Percentiles rank a stretch among this genome's conserved stretches.
Conservation (phyloP, 1,284 basidiomycete genomes). For the Blastosporella zonata region DNA sequence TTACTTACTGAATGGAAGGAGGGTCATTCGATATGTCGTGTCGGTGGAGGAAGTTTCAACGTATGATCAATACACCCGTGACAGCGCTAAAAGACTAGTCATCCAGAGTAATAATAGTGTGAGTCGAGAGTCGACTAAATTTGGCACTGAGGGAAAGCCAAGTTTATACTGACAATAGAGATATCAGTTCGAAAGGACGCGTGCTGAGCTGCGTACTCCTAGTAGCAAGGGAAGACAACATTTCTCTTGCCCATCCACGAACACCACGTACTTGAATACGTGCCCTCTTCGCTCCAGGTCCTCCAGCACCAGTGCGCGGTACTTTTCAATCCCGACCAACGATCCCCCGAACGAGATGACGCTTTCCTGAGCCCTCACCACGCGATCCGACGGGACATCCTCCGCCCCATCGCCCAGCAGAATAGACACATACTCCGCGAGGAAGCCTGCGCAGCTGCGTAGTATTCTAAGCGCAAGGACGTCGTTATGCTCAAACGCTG, state of each 20-base stretch:
- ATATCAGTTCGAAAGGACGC: too few species aligned
- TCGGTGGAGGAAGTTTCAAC: too few species aligned
- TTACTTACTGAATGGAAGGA: too few species aligned
- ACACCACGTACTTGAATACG: constrained; percentile 59
- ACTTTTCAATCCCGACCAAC: constrained; percentile 56
- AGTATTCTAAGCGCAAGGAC: constrained; percentile 60
- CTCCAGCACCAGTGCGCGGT: constrained; percentile 59
- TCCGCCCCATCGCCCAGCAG: constrained; percentile 43
- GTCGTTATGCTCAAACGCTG: constrained; percentile 66
- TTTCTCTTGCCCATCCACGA: constrained; percentile 49
- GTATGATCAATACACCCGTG: too few species aligned
- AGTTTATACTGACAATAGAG: too few species aligned
- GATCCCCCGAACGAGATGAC: constrained; percentile 75
- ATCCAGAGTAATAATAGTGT: too few species aligned
- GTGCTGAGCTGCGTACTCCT: too few species aligned
- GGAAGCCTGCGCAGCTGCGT: constrained; percentile 42
- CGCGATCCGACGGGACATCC: constrained; percentile 27
- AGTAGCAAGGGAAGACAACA: too few species aligned
- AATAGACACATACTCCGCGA: constrained; percentile 61
- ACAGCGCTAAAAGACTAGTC: too few species aligned
- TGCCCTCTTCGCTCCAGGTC: constrained; percentile 55
- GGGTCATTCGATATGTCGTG: too few species aligned
- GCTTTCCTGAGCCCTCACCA: constrained; percentile 50
- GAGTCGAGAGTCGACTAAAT: too few species aligned
- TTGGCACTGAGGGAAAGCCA: too few species aligned